A percentile compares a stretch with the other conserved stretches of the same genome.
phyloP scores from a whole-genome alignment of 352 stramenopile genomes.

The Pythium pectinolyticum region DNA sequence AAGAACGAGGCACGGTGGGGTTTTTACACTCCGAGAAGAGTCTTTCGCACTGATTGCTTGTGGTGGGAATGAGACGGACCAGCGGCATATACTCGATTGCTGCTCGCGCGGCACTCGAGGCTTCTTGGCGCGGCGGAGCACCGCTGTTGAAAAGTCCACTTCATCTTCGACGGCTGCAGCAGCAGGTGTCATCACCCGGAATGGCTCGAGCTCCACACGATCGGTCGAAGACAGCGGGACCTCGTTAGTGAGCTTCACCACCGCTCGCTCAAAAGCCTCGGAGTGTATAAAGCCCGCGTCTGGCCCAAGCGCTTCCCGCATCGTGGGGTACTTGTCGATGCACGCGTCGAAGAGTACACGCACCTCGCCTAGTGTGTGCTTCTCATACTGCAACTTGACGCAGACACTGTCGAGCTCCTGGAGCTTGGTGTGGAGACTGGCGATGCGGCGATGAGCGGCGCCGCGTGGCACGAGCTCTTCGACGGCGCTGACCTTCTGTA shows the following conservation, averaged over 20 bases:
- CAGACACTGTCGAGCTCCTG: slow-evolving; percentile 25
- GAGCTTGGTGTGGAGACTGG: slow-evolving; percentile 11
- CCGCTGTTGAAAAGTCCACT: too few relatives aligned
- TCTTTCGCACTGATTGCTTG: too few relatives aligned
- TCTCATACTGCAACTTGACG: slow-evolving; percentile 12
- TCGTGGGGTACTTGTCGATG: slow-evolving; percentile 11
- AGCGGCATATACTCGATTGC: too few relatives aligned
- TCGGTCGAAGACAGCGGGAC: background rate
- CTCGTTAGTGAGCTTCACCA: background rate
- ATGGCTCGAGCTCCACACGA: too few relatives aligned
- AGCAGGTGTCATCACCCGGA: too few relatives aligned
- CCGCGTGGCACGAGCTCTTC: slow-evolving; percentile 27
- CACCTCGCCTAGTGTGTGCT: slow-evolving; percentile 10
- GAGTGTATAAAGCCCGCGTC: background rate
- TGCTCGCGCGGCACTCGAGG: too few relatives aligned
- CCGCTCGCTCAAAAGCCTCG: background rate
- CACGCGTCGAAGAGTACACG: slow-evolving; percentile 19
- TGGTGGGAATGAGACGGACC: too few relatives aligned
- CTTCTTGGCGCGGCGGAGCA: too few relatives aligned
- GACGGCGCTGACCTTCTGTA: slow-evolving; percentile 13
- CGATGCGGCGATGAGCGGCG: slow-evolving; percentile 15
- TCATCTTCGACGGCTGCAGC: too few relatives aligned
- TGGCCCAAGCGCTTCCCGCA: background rate
- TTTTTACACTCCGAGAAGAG: too few relatives aligned
- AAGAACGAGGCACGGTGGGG: too few relatives aligned